Percentiles rank a stretch among this genome's conserved stretches.
phyloP scores from a whole-genome alignment of 2,329 filamentous ascomycete species.

The Phyllosticta citribraziliensis region DNA sequence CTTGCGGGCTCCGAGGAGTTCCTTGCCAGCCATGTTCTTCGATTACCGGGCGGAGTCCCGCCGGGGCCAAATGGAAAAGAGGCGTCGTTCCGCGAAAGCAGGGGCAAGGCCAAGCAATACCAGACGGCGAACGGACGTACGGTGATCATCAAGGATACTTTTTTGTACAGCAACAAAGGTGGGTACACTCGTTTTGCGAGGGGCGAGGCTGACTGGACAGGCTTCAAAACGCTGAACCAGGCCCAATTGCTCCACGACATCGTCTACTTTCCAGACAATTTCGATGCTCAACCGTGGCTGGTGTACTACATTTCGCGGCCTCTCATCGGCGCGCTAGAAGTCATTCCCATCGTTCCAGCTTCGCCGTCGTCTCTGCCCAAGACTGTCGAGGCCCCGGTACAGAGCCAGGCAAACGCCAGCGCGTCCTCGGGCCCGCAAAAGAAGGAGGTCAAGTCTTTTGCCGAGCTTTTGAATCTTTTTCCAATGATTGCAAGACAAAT shows the following conservation, averaged over 20 bases:
- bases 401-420: slow-evolving; percentile 14
- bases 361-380: slow-evolving; percentile 35
- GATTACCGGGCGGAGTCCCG: slow-evolving; percentile 53
- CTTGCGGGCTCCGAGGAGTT: slow-evolving; percentile 88
- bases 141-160: slow-evolving; percentile 86
- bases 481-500: slow-evolving; percentile 95
- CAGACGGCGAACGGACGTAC: slow-evolving; percentile 86
- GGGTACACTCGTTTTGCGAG: slow-evolving; percentile 15
- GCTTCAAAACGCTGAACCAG: slow-evolving; percentile 86
- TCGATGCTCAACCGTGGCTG: slow-evolving; percentile 87
- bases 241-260: slow-evolving; percentile 75
- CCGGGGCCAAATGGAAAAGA: slow-evolving; percentile 42
- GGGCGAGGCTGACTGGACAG: slow-evolving; percentile 34
- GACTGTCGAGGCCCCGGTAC: slow-evolving; percentile 17
- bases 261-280: slow-evolving; percentile 80
- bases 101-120: slow-evolving; percentile 90
- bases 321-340: slow-evolving; percentile 73
- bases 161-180: slow-evolving; percentile 96
- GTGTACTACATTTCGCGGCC: slow-evolving; percentile 93
- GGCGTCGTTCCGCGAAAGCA: slow-evolving; percentile 62
- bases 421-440: slow-evolving; percentile 51
- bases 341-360: slow-evolving; percentile 61
- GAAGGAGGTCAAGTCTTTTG: slow-evolving; percentile 85
- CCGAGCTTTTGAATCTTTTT: slow-evolving; percentile 81
- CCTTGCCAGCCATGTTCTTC: slow-evolving; percentile 89